phyloP scores from a whole-genome alignment of 768 basidiomycete genomes.

The Suillus hirtellus region DNA sequence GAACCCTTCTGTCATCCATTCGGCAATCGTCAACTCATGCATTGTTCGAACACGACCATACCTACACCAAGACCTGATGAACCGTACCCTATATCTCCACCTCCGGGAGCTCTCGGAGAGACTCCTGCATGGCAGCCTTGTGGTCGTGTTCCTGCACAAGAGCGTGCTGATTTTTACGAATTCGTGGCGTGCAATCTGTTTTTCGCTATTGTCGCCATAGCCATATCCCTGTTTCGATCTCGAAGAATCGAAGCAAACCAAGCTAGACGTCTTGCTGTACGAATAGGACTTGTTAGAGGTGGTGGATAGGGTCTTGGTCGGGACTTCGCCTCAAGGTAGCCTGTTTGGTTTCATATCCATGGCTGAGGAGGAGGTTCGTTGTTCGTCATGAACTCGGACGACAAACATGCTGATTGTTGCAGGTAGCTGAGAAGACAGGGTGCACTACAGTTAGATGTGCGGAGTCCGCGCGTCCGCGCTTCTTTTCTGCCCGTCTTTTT shows the following conservation, averaged over 20 bases:
- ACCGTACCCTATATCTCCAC: slow-evolving; percentile 15
- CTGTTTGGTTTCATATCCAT: slow-evolving; percentile 1
- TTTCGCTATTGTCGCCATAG: slow-evolving; percentile 66
- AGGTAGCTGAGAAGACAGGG: slow-evolving; percentile 1
- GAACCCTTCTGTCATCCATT: slow-evolving; percentile 96
- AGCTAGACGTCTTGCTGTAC: slow-evolving; percentile 79
- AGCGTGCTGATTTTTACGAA: slow-evolving; percentile 88
- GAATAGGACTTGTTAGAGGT: slow-evolving; percentile 70
- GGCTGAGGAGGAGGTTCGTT: background rate
- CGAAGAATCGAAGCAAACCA: slow-evolving; percentile 70
- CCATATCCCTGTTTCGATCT: slow-evolving; percentile 67
- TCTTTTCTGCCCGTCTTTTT: background rate
- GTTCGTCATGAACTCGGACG: background rate
- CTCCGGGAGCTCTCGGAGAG: slow-evolving; percentile 42
- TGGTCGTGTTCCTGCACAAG: slow-evolving; percentile 77
- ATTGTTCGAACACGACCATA: slow-evolving; percentile 52
- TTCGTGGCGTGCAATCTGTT: slow-evolving; percentile 84
- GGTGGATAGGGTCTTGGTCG: slow-evolving; percentile 13
- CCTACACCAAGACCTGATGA: slow-evolving; percentile 19
- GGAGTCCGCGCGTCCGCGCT: background rate
- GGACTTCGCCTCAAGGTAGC: background rate
- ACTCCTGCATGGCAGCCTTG: slow-evolving; percentile 91
- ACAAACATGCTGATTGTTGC: background rate
- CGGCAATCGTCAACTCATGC: slow-evolving; percentile 87
- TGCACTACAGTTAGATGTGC: background rate